These are phyloP conservation scores for Alternaria alternata DNA, from an alignment of 2,329 filamentous ascomycete species.

Conservation along the genomic window DNA sequence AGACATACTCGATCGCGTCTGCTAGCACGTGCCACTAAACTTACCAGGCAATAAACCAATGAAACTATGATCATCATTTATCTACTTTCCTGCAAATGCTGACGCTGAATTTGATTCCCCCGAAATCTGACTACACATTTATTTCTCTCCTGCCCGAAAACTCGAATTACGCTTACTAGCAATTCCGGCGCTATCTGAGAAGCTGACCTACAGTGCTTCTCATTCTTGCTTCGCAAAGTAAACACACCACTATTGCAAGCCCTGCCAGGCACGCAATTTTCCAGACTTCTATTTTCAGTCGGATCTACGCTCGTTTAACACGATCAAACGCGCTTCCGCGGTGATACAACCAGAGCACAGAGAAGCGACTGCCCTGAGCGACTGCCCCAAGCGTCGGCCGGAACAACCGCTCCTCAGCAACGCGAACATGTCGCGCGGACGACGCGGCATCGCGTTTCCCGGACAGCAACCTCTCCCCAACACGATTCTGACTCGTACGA, in stretches of 20 bases:
- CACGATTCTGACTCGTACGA: background rate
- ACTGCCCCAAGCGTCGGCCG: slow-evolving; percentile 9
- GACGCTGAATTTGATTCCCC: background rate
- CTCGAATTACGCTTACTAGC: background rate
- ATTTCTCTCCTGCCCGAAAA: background rate
- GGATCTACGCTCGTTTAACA: background rate
- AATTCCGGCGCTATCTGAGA: background rate
- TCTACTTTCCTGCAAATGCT: background rate
- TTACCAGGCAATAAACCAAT: slow-evolving; percentile 34
- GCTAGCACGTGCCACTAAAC: slow-evolving; percentile 35
- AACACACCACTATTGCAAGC: background rate
- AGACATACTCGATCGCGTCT: slow-evolving; percentile 42
- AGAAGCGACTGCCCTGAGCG: background rate
- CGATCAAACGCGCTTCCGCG: slow-evolving; percentile 4
- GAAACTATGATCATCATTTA: slow-evolving; percentile 24
- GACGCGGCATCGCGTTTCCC: slow-evolving; percentile 3
- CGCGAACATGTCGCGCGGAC: slow-evolving; percentile 15
- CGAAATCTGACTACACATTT: background rate
- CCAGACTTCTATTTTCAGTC: slow-evolving; percentile 3
- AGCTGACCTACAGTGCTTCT: background rate
- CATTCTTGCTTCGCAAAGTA: background rate
- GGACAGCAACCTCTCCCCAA: background rate
- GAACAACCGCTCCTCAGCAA: slow-evolving; percentile 12
- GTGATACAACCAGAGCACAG: slow-evolving; percentile 1
- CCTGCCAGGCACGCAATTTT: background rate